Evolutionary conservation across 179 eudicot genomes (phyloP), one percentile per base, ranked within the genome.

Genomic region (Drosera spatulata): DNA sequence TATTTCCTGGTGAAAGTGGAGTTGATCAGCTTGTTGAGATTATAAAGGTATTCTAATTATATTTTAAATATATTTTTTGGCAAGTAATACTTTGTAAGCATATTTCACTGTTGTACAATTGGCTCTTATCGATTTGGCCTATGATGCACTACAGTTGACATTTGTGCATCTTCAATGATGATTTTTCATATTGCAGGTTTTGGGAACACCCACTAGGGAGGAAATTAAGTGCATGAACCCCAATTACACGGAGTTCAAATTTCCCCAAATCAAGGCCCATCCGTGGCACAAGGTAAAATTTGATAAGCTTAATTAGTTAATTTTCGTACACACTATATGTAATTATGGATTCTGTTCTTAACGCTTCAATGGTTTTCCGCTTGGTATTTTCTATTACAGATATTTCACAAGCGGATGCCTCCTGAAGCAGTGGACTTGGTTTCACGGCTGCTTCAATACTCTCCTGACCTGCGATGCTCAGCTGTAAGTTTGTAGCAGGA

Each of bases 221-320:
- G 96, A 88, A 74, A 83, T 88, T 64, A 81, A 93, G 55, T 88
- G 96, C 67, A 88, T 88, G 96, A 88, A 88, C 72, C 93, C 96
- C 38, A 81, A 81, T 42, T 88, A 85, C 56, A 72, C 84, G 39
- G 96, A 88, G 68, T 88, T 88, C 66, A 83, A 93, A 71, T 88
- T 88, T 63, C 96, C 96, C 7, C 96, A 85, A 66, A 83, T 87
- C 44, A 87, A 87, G 70, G 87, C 96, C 61, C 87, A 83, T 61
- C 96, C 96, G 40, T 88, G 96, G 96, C 93, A 88, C 68, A 88
- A 88, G 96, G 96, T 88, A 71, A 43, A 4, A 4, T 4, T 4
- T 43, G 6, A 4, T 43, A 22, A 22, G 33, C 33, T 22, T 22
- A 22, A 22, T 22, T 22, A 22, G 33, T 22, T 22, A 22, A 22